Conservation (phyloP, 2,329 filamentous ascomycete species). For the Cytospora leucostoma region DNA sequence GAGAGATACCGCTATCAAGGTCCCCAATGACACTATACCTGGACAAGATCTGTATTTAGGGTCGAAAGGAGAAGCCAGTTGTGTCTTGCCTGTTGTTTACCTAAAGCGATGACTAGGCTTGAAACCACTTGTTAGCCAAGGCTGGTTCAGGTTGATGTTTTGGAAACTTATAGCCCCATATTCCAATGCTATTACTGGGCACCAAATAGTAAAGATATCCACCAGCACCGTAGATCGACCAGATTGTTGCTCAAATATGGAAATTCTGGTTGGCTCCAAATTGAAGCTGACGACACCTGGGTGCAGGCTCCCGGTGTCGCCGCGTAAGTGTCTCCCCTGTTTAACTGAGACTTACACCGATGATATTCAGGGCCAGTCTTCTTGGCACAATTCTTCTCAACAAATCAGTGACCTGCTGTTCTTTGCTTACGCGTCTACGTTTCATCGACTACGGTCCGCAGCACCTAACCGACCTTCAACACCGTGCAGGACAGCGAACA, state of each 20-base stretch:
- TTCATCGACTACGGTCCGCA: background rate
- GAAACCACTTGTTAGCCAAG: too few relatives aligned
- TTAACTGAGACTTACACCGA: background rate
- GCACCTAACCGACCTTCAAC: background rate
- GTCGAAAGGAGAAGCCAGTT: too few relatives aligned
- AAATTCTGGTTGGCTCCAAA: constrained; percentile 12
- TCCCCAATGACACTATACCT: too few relatives aligned
- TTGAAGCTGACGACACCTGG: constrained; percentile 19
- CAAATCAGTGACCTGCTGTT: constrained; percentile 6
- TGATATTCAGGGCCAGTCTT: background rate
- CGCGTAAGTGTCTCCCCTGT: background rate
- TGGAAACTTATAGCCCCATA: too few relatives aligned
- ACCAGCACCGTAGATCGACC: constrained; percentile 5
- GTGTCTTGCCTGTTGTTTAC: too few relatives aligned
- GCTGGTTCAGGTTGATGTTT: too few relatives aligned
- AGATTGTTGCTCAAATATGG: constrained; percentile 34
- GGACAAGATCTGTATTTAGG: too few relatives aligned
- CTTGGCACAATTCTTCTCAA: background rate
- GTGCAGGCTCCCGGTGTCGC: constrained; percentile 12
- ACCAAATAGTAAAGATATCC: background rate
- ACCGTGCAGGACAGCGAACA: background rate
- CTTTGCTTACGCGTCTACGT: constrained; percentile 19
- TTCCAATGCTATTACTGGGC: background rate
- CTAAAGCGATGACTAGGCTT: too few relatives aligned
- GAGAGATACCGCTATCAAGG: too few relatives aligned